These are phyloP conservation scores for Aspergillaceae sp. DNA, from an alignment of 2,329 filamentous ascomycete genomes.

Conservation along the genomic window DNA sequence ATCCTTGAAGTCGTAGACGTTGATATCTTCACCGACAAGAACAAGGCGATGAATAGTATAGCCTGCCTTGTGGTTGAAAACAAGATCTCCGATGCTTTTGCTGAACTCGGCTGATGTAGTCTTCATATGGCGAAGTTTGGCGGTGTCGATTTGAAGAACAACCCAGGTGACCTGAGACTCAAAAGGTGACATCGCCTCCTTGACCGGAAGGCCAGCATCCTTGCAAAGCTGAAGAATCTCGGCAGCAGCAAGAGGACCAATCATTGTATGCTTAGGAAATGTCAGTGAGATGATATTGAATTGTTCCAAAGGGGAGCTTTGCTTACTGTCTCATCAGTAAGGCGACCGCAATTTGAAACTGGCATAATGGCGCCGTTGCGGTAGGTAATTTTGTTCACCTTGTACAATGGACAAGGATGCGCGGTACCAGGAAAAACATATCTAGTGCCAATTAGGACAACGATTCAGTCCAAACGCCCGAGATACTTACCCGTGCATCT, in stretches of 20 bases:
- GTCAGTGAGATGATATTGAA: not conserved
- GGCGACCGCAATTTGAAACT: conserved; percentile 34
- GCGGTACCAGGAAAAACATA: conserved; percentile 38
- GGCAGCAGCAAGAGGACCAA: conserved; percentile 37
- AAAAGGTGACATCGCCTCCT: conserved; percentile 38
- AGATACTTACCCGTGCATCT: conserved; percentile 41
- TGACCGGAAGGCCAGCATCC: conserved; percentile 35
- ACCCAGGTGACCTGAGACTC: conserved; percentile 44
- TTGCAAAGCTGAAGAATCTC: conserved; percentile 34
- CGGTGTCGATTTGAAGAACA: conserved; percentile 49
- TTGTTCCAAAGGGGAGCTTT: not conserved
- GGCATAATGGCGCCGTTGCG: conserved; percentile 42
- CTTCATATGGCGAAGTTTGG: conserved; percentile 49
- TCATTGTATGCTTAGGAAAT: conserved; percentile 26
- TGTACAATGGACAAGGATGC: conserved; percentile 34
- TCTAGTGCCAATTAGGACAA: no score
- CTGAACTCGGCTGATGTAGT: conserved; percentile 36
- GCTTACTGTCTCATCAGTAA: conserved; percentile 39
- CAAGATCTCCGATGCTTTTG: conserved; percentile 35
- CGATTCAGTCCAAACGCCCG: no score
- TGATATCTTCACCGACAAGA: conserved; percentile 44
- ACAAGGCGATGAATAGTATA: conserved; percentile 39
- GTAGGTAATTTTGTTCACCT: conserved; percentile 42
- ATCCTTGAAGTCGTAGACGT: conserved; percentile 38
- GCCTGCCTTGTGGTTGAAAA: conserved; percentile 36